A percentile compares a stretch with the other conserved stretches of the same genome.
Evolutionary conservation across 805 yeast genomes (phyloP).

Genomic region (Candida glaebosa): DNA sequence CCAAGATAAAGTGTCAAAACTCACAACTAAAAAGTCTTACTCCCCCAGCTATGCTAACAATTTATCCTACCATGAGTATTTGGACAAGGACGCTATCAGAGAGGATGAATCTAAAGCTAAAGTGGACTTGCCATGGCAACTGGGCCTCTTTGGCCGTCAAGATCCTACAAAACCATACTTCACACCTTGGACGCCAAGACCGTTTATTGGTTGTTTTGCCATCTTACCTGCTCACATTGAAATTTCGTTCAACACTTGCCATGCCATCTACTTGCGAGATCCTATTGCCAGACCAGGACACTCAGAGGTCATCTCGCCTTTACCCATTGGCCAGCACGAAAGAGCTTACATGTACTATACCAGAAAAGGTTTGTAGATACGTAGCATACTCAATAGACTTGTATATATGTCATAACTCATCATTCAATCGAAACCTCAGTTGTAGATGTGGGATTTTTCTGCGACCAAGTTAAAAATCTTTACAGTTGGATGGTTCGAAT

Average conservation of each 20-base stretch:
- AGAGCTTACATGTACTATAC: slow-evolving; percentile 93
- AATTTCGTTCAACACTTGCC: slow-evolving; percentile 86
- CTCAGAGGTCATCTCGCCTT: slow-evolving; percentile 93
- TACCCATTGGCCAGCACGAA: slow-evolving; percentile 76
- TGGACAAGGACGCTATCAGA: slow-evolving; percentile 41
- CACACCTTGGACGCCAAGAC: slow-evolving; percentile 97
- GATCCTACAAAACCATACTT: slow-evolving; percentile 79
- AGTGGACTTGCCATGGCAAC: slow-evolving; percentile 78
- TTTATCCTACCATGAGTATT: slow-evolving; percentile 30
- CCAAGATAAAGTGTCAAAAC: slow-evolving; percentile 25
- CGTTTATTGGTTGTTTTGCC: slow-evolving; percentile 89
- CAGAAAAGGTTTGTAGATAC: slow-evolving; percentile 55
- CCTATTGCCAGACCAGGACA: slow-evolving; percentile 97
- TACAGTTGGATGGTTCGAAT: slow-evolving; percentile 27
- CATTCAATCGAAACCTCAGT: background rate
- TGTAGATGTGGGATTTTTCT: background rate
- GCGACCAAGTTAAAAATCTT: background rate
- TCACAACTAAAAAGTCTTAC: slow-evolving; percentile 24
- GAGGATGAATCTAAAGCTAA: slow-evolving; percentile 50
- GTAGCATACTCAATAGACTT: slow-evolving; percentile 4
- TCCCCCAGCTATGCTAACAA: slow-evolving; percentile 23
- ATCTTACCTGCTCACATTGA: slow-evolving; percentile 90
- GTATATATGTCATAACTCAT: slow-evolving; percentile 8
- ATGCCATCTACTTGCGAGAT: slow-evolving; percentile 93
- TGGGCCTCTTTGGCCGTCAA: slow-evolving; percentile 70